phyloP scores from a whole-genome alignment of 371 early-diverging fungal genomes.

The Blakeslea trispora region DNA sequence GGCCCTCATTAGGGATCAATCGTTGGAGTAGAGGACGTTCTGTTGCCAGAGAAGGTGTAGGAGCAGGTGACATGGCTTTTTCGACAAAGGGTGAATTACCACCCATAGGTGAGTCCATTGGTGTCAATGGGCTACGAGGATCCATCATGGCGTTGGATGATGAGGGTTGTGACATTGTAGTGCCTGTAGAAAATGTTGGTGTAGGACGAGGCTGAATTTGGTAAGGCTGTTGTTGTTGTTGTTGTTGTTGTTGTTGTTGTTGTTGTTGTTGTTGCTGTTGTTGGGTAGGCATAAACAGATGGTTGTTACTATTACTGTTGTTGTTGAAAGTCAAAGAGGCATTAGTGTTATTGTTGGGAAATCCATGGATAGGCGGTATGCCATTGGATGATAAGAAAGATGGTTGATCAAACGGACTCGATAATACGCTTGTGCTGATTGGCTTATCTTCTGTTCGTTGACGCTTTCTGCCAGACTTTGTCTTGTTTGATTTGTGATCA shows the following conservation, averaged over 20 bases:
- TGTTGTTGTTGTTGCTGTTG: neutral
- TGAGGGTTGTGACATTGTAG: neutral
- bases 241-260: constrained; percentile 1
- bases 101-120: constrained; percentile 8
- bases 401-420: neutral
- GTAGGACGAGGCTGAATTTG: constrained; percentile 28
- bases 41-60: constrained; percentile 50
- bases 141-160: neutral
- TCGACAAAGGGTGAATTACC: constrained; percentile 7
- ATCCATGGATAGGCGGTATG: neutral
- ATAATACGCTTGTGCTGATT: neutral
- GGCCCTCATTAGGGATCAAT: constrained; percentile 74
- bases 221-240: constrained; percentile 5
- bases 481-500: constrained; percentile 90
- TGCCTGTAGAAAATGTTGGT: neutral
- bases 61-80: constrained; percentile 18
- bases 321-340: neutral
- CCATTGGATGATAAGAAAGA: neutral
- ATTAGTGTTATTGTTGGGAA: neutral
- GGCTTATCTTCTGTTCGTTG: constrained; percentile 33
- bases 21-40: constrained; percentile 49
- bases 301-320: neutral
- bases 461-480: constrained; percentile 53
- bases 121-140: constrained; percentile 10
- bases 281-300: neutral